Evolutionary conservation across 2,329 filamentous ascomycete genomes (phyloP), one percentile per base, ranked within the genome.

Genomic region (Fusarium xyrophilum): DNA sequence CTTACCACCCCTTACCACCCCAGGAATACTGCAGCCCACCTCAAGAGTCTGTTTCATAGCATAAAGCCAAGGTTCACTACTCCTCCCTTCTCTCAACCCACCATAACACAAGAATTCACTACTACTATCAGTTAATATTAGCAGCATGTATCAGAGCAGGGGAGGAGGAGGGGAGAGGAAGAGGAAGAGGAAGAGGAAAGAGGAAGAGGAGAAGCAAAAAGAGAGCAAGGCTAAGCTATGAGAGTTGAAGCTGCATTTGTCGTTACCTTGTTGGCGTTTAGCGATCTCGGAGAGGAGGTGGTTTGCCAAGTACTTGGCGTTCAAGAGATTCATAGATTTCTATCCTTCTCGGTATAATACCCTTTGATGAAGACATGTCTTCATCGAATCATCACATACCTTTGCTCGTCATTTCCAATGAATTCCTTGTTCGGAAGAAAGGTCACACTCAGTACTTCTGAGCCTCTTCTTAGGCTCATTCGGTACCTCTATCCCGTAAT

Each of bases 391-490:
- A 30, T 44, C 39, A 46, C 19, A 21, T 27, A 35, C 23, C 23
- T 27, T 74, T 88, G 93, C 82, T 94, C 91, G 74, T 93, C 91
- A 73, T 94, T 91, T 11, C 91, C 91, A 76, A 93, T 93, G 84
- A 96, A 96, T 36, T 95, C 91, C 84, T 89, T 90, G 64, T 91
- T 79, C 0, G 91, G 92, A 92, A 74, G 93, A 76, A 89, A 91
- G 95, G 30, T 76, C 80, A 76, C n/a, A 19, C 8, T 32, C 4
- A 7, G 11, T 11, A 30, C 5, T 6, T 46, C 27, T 30, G 13
- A 6, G 2, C 19, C n/a, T 17, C 13, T 28, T 28, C 43, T 46
- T 8, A 12, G 25, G 25, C 25, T 46, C 19, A 21, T 30, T 6
- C 13, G 15, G 19, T 47, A 13, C 11, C 27, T 32, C 10, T 4